Percentiles rank a stretch among this genome's conserved stretches.
These are phyloP conservation scores for Lunularia cruciata DNA, from an alignment of 225 moss, liverwort and hornwort species.

Conservation along the genomic window DNA sequence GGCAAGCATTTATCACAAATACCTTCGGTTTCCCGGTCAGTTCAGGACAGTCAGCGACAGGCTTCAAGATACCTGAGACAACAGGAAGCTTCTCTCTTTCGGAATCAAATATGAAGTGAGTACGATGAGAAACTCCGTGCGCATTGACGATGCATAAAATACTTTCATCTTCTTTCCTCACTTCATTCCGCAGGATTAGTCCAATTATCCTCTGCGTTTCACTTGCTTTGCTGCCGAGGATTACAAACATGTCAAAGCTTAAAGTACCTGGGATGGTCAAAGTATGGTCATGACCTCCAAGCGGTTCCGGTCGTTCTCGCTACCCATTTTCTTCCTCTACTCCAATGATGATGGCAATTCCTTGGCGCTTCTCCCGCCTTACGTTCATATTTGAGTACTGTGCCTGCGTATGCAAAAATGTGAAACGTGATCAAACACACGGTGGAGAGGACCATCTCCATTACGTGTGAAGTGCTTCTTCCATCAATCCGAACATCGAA, in stretches of 20 bases:
- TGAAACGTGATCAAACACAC: neutral
- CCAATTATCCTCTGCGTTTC: neutral
- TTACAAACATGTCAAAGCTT: neutral
- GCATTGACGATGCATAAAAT: constrained; percentile 3
- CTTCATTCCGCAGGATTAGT: neutral
- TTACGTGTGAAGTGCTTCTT: no score
- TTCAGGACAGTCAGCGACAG: neutral
- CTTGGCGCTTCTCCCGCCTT: constrained; percentile 1
- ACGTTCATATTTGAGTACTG: constrained; percentile 16
- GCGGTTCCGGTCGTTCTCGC: neutral
- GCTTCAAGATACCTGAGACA: neutral
- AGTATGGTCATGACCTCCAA: neutral
- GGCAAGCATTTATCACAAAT: constrained; percentile 11
- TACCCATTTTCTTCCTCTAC: neutral
- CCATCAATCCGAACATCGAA: no score
- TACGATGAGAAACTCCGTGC: neutral
- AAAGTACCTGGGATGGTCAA: neutral
- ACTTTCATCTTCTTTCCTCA: constrained; percentile 13
- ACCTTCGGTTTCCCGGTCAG: constrained; percentile 17
- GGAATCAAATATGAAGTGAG: neutral
- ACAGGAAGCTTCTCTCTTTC: neutral
- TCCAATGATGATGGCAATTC: constrained; percentile 7
- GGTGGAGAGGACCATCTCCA: neutral
- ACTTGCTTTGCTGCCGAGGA: neutral
- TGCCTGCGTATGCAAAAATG: neutral